phyloP scores from a whole-genome alignment of 2,329 filamentous ascomycete species.

The Nigrograna mackinnonii region DNA sequence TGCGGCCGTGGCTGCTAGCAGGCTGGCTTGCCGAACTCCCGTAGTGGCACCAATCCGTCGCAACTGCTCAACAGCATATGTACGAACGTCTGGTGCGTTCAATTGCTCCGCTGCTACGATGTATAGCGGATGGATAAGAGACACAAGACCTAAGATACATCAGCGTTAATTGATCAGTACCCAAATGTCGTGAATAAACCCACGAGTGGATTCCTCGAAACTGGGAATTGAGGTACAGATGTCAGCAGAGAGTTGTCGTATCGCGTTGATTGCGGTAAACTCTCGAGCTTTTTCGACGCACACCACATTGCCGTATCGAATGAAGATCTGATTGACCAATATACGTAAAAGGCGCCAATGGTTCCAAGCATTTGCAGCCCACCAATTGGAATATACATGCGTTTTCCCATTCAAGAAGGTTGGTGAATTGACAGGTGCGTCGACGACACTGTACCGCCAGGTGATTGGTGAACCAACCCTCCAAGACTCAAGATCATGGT shows the following conservation, averaged over 20 bases:
- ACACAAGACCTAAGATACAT: constrained; percentile 1
- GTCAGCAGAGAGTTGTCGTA: constrained; percentile 10
- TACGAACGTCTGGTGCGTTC: constrained; percentile 9
- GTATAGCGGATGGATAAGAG: constrained; percentile 13
- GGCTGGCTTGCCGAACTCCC: constrained; percentile 18
- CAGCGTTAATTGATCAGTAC: background rate
- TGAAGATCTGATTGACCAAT: constrained; percentile 14
- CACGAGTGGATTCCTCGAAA: constrained; percentile 7
- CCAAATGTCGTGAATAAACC: background rate
- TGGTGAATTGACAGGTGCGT: too few species aligned
- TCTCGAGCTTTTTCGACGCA: background rate
- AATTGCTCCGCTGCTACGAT: constrained; percentile 13
- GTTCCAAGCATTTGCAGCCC: constrained; percentile 21
- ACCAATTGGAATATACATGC: constrained; percentile 14
- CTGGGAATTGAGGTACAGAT: constrained; percentile 14
- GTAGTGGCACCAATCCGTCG: constrained; percentile 10
- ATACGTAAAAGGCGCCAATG: constrained; percentile 20
- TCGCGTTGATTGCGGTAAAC: constrained; percentile 1
- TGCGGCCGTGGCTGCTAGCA: constrained; percentile 14
- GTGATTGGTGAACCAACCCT: constrained; percentile 1
- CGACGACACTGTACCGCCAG: too few species aligned
- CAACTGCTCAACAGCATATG: constrained; percentile 16
- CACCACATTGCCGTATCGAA: constrained; percentile 4
- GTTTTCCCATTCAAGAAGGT: too few species aligned
- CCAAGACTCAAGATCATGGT: constrained; percentile 11